These are phyloP conservation scores for Aspergillus sp. DNA, from an alignment of 2,329 filamentous ascomycete species.

Conservation along the genomic window DNA sequence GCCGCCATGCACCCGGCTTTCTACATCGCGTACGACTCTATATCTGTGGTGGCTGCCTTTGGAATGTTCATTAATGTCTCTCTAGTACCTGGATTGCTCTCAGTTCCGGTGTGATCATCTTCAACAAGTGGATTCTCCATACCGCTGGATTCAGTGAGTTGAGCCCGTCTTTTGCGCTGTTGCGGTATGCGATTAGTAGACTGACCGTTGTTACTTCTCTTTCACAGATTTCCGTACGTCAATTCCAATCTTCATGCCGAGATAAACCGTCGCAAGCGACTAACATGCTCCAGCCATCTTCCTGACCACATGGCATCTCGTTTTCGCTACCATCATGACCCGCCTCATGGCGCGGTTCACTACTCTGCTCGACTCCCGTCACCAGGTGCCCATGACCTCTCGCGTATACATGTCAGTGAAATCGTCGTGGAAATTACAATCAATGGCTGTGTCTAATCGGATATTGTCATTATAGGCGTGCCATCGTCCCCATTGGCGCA, in stretches of 20 bases:
- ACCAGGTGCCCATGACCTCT: constrained; percentile 94
- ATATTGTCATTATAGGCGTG: constrained; percentile 51
- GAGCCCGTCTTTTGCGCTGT: not conserved
- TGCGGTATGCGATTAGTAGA: not conserved
- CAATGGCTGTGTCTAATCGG: not conserved
- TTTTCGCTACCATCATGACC: constrained; percentile 89
- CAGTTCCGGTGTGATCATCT: constrained; percentile 90
- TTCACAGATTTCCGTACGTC: constrained; percentile 49
- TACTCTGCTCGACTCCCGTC: constrained; percentile 82
- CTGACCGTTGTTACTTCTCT: constrained; percentile 14
- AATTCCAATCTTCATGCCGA: not conserved
- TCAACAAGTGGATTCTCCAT: constrained; percentile 97
- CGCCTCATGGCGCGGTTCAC: constrained; percentile 90
- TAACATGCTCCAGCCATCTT: constrained; percentile 52
- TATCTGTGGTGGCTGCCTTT: not conserved
- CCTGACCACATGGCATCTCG: constrained; percentile 90
- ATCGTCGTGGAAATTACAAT: not conserved
- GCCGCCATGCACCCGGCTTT: constrained; percentile 30
- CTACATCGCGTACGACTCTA: constrained; percentile 32
- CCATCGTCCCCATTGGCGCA: constrained; percentile 90
- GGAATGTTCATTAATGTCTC: constrained; percentile 5
- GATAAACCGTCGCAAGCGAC: not conserved
- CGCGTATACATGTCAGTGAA: constrained; percentile 68
- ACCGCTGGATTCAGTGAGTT: constrained; percentile 76
- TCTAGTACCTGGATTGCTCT: constrained; percentile 83